Evolutionary conservation across 352 stramenopile genomes (phyloP), one percentile per base, ranked within the genome.

Genomic region (Pythium brassicae): DNA sequence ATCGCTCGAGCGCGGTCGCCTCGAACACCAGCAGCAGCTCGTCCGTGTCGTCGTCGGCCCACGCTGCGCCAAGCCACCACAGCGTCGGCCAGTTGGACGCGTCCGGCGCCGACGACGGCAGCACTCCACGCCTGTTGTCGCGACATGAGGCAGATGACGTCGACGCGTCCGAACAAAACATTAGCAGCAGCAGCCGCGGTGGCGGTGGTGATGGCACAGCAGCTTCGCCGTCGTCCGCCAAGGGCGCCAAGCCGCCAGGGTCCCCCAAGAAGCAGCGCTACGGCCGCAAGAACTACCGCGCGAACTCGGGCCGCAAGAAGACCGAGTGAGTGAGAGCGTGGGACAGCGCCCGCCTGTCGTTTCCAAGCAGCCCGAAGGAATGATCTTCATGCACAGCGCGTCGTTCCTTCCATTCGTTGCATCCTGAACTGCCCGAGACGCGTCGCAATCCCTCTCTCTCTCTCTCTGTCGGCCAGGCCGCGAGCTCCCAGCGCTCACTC

Each of bases 201-300:
- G 32, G 32, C 1, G 14, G 2, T 37, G 32, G 32, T 7, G 14
- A 7, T 37, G 32, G 32, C 22, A 17, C 26, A 9, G 26, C 50
- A 34, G 45, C 57, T 17, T 66, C 65, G 29, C 53, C 61, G 50
- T 83, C 73, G 23, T 70, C 76, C n/a, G 35, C 59, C 20, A 69
- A 70, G 62, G 65, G 63, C 58, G 35, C 67, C 6, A 69, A 59
- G 63, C 54, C 39, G 3, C 49, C 44, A 23, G 62, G 50, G n/a
- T 79, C 69, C 4, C 65, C 67, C 23, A 83, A 83, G 57, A 90
- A 87, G 47, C 22, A 25, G 29, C 69, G 81, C 29, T 93, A 93
- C 50, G 83, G 81, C 2, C 67, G 81, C 22, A 90, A 89, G 60
- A 76, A 92, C 57, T 92, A 92, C 59, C 79, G 79, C 39, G 78